Evolutionary conservation across 805 yeast genomes (phyloP), one percentile per base, ranked within the genome.

Genomic region (Wickerhamomyces alni): DNA sequence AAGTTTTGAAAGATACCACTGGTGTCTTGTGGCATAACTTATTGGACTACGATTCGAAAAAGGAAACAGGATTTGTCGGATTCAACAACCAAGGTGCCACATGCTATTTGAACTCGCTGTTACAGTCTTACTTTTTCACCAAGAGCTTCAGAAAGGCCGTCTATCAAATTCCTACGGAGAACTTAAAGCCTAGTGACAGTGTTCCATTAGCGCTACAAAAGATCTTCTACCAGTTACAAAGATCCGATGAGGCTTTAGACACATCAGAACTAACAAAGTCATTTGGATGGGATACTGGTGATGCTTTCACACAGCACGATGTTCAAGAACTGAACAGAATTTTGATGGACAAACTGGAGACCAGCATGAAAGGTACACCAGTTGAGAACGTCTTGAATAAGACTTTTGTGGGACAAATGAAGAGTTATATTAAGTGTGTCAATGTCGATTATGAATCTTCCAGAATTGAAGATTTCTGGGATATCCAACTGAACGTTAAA

Each of bases 81-180:
- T 75, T 93, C 45, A 82, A 78, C 48, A 93, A 93, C 56, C 99
- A 93, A 65, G 99, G 99, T 46, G 99, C 99, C 2, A 93, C 99
- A 0, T 93, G 99, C 61, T 93, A 93, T 62, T 74, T 93, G 57
- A 31, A 31, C 21, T 31, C 34, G 10, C 19, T 31, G 13, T 19
- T 31, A 12, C 34, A 31, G 17, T 31, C 34, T 8, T 31, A 93
- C 50, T 93, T 72, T 59, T 87, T 87, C 55, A 93, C 99, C 1
- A 79, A 78, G 46, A 66, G 69, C 24, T 93, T 93, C 63, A 73
- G 97, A 46, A 78, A 79, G 52, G 75, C 88, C 41, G 98, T 93
- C 3, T 91, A 87, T 57, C 80, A 81, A 51, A 89, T 93, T 40
- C 98, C 98, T 2, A 84, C 96, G 0, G 77, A 76, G 21, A 68